Evolutionary conservation across 164 flowering plant genomes (phyloP), one percentile per base, ranked within the genome.

Genomic region (Nymphaea thermarum): DNA sequence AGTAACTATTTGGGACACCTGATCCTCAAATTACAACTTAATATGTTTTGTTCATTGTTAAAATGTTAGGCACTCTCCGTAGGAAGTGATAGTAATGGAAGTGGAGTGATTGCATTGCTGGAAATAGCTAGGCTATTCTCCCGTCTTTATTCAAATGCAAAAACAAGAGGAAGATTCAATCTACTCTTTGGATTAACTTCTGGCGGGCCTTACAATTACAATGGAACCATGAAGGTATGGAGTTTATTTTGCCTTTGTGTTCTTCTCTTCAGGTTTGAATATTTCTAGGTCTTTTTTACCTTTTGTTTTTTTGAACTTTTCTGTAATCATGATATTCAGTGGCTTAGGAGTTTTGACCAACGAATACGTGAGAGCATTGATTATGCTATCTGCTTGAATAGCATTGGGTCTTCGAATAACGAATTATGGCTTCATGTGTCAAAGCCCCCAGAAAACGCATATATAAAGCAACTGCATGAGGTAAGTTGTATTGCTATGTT

Each of bases 71-170:
- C 87, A 66, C 75, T 95, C 62, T 87, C 98, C 57, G 91, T 89
- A 70, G 98, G 99, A 76, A 89, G 89, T 77, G 99, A 95, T 75
- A 95, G 99, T 79, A 92, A 85, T 78, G 98, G 99, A 70, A 95
- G 99, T 84, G 99, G 98, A 42, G 81, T 89, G 76, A 97, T 78
- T 71, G 98, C 90, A 44, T 92, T 95, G 74, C 88, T 95, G 64
- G 99, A 95, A 73, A 80, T 95, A 68, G 97, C 98, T 68, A 83
- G 99, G 72, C 72, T 95, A 68, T 95, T 95, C 68, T 89, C 97
- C 71, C 80, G 82, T 71, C 85, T 95, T 45, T 95, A 92, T 77
- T 88, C 97, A 62, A 90, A 89, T 78, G 91, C 98, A 3, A 95
- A 84, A 75, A 92, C 98, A 47, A 87, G 97, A 82, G 99, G 98